Conservation (phyloP, 345 rosid genomes). For the Angophora floribunda region DNA sequence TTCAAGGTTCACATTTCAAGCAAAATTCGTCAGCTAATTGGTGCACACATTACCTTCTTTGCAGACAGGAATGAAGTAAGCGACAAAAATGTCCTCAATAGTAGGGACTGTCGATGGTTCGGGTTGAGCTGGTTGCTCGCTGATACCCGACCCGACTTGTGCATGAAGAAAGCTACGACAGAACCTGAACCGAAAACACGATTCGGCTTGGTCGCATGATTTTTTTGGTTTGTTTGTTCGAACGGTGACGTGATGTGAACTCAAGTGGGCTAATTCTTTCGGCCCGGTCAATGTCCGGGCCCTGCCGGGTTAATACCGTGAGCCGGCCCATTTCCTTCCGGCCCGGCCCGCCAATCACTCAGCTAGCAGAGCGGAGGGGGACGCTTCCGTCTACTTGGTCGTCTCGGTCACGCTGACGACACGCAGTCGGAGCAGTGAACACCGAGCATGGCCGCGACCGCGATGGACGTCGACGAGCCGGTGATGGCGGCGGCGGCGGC, state of each 20-base stretch:
- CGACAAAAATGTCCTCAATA: not conserved
- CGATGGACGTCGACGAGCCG: slow-evolving; percentile 10
- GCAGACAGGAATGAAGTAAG: not conserved
- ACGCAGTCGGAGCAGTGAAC: too few species aligned
- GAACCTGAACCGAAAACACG: not conserved
- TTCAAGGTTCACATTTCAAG: too few species aligned
- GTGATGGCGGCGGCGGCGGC: slow-evolving; percentile 2
- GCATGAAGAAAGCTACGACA: too few species aligned
- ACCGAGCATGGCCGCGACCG: not conserved
- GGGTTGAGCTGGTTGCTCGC: too few species aligned
- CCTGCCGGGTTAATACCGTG: not conserved
- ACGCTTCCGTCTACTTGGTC: too few species aligned
- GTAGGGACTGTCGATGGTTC: not conserved
- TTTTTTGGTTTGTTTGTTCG: too few species aligned
- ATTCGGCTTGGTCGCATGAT: not conserved
- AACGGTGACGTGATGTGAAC: not conserved
- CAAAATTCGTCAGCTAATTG: too few species aligned
- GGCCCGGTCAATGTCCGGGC: not conserved
- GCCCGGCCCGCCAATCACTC: not conserved
- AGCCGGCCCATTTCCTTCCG: not conserved
- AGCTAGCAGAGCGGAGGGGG: too few species aligned
- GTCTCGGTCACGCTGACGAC: too few species aligned
- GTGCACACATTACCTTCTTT: not conserved
- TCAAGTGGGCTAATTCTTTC: not conserved
- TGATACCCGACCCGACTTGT: too few species aligned